phyloP scores from a whole-genome alignment of 2,329 filamentous ascomycete species.

The Aspergillus japonicus region DNA sequence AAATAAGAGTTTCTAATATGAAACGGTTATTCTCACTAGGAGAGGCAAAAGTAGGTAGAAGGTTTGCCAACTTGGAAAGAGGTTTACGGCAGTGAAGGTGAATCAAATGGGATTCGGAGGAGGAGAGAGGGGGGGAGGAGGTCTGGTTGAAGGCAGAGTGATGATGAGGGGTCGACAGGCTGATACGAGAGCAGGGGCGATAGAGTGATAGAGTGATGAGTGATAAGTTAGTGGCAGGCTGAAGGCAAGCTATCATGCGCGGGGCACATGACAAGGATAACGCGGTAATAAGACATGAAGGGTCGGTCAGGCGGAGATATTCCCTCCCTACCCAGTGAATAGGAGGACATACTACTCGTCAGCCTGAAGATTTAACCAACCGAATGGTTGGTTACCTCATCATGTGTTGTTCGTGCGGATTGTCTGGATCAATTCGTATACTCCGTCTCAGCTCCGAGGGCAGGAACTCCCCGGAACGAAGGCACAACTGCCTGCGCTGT shows the following conservation, averaged over 20 bases:
- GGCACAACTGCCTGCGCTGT: neutral
- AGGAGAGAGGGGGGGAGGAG: neutral
- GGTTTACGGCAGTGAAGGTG: neutral
- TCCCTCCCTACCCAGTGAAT: too few species aligned
- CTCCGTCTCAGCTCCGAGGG: neutral
- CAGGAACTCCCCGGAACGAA: neutral
- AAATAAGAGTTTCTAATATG: neutral
- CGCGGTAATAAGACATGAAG: neutral
- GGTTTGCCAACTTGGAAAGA: neutral
- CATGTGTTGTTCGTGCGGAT: conserved; percentile 7
- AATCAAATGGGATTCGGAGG: neutral
- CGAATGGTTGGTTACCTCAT: conserved; percentile 7
- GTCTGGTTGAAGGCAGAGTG: neutral
- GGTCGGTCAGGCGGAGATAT: neutral
- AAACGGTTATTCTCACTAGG: neutral
- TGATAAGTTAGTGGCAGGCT: too few species aligned
- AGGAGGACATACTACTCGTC: too few species aligned
- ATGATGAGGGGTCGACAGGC: neutral
- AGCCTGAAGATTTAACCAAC: too few species aligned
- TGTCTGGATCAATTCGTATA: too few species aligned
- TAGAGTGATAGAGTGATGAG: too few species aligned
- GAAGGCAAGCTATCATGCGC: conserved; percentile 5
- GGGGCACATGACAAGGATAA: conserved; percentile 21
- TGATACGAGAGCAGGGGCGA: too few species aligned
- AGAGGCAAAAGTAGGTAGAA: neutral